Evolutionary conservation across 139 green algal genomes (phyloP).

Genomic region (Chlamydomonas applanata): DNA sequence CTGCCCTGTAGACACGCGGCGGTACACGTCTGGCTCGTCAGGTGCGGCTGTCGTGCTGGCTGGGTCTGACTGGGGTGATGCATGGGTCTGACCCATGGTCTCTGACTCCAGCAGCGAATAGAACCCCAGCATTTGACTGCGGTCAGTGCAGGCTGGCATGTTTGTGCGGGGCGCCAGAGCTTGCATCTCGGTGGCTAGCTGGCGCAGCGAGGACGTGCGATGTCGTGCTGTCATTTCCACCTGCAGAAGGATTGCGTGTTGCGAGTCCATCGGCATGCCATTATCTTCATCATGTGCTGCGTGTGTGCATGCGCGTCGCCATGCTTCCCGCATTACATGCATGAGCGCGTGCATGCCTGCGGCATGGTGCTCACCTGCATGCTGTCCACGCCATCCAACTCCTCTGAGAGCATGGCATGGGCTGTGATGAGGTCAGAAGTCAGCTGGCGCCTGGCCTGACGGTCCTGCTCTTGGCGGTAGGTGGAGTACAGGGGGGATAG

Average conservation of each 20-base stretch:
- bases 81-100: not conserved
- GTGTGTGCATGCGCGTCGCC: no score
- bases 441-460: conserved; percentile 12
- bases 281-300: no score
- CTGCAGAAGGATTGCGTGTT: not conserved
- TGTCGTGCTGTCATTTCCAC: conserved; percentile 1
- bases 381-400: not conserved
- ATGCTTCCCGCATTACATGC: no score
- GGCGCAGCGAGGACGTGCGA: not conserved
- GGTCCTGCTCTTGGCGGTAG: conserved; percentile 6
- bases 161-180: not conserved
- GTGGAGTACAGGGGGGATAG: conserved; percentile 22
- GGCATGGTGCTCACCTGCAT: not conserved
- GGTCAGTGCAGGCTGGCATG: not conserved
- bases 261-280: not conserved
- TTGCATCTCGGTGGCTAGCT: not conserved
- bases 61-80: not conserved
- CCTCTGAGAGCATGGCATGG: conserved; percentile 14
- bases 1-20: conserved; percentile 20
- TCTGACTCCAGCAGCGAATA: conserved; percentile 28
- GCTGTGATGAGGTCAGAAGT: conserved; percentile 36
- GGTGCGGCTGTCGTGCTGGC: not conserved
- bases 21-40: conserved; percentile 14
- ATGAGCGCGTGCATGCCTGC: no score
- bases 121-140: conserved; percentile 21